These are phyloP conservation scores for Aspergillus niger DNA, from an alignment of 2,329 filamentous ascomycete species.

Conservation along the genomic window DNA sequence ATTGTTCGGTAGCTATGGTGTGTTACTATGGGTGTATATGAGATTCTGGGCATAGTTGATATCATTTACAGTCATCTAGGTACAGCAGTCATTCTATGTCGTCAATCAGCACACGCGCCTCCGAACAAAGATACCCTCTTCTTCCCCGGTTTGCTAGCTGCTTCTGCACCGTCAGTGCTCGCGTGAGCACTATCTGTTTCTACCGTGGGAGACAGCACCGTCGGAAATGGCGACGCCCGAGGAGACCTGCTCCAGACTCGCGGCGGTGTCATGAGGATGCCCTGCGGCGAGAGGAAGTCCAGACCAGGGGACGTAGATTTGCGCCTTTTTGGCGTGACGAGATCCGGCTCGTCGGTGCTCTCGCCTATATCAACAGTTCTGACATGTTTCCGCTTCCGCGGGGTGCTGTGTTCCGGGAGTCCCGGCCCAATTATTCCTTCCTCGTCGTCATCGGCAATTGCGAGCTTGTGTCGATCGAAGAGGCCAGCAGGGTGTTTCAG, in stretches of 20 bases:
- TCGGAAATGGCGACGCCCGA: background rate
- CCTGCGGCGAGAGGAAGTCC: slow-evolving; percentile 21
- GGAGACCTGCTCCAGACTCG: slow-evolving; percentile 4
- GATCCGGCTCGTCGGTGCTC: slow-evolving; percentile 12
- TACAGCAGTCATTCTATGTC: background rate
- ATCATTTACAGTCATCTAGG: background rate
- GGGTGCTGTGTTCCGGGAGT: background rate
- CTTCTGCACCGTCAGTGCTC: background rate
- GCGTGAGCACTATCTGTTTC: background rate
- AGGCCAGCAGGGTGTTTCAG: slow-evolving; percentile 35
- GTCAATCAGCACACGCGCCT: background rate
- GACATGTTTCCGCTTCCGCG: slow-evolving; percentile 19
- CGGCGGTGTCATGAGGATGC: slow-evolving; percentile 22
- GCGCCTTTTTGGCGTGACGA: slow-evolving; percentile 20
- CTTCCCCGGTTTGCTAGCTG: background rate
- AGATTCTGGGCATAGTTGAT: background rate
- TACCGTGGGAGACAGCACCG: background rate
- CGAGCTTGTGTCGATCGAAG: slow-evolving; percentile 42
- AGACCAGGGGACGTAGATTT: slow-evolving; percentile 9
- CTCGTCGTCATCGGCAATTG: slow-evolving; percentile 35
- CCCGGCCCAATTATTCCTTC: background rate
- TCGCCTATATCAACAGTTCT: background rate
- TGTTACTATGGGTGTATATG: background rate
- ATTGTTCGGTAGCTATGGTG: background rate
- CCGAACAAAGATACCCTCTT: slow-evolving; percentile 12